Evolutionary conservation across 108 stramenopile species (phyloP).

Genomic region (Fistulifera solaris): DNA sequence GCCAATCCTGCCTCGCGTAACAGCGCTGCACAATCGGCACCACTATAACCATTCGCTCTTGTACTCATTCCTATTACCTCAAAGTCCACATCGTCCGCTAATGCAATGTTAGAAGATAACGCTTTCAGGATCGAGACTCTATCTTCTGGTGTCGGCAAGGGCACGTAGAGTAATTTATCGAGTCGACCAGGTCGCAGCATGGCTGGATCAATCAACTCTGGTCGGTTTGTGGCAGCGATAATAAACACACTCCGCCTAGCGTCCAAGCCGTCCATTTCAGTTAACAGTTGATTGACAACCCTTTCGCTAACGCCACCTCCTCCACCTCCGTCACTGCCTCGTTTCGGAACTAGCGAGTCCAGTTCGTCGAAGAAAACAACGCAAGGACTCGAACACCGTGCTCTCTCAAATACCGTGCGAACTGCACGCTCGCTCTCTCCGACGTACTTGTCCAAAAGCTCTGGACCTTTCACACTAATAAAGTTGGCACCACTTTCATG

Average conservation of each 20-base stretch:
- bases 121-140: constrained; percentile 78
- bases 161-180: constrained; percentile 89
- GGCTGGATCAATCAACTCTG: constrained; percentile 92
- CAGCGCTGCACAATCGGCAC: constrained; percentile 85
- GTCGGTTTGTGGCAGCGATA: constrained; percentile 94
- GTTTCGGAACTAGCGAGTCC: constrained; percentile 90
- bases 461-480: constrained; percentile 95
- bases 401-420: constrained; percentile 84
- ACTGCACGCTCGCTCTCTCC: constrained; percentile 97
- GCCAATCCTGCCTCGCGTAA: constrained; percentile 85
- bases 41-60: constrained; percentile 78
- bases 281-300: constrained; percentile 96
- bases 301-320: constrained; percentile 91
- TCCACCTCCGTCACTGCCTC: constrained; percentile 85
- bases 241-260: constrained; percentile 88
- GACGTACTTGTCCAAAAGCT: constrained; percentile 88
- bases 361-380: constrained; percentile 99
- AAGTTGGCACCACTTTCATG: constrained; percentile 97
- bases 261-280: constrained; percentile 98
- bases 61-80: constrained; percentile 49
- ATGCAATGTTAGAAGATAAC: constrained; percentile 40
- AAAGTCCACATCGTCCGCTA: constrained; percentile 62
- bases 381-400: constrained; percentile 85
- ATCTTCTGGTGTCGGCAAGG: constrained; percentile 81
- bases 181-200: constrained; percentile 93